Evolutionary conservation across 106 monocot genomes (phyloP).

Genomic region (Cymbidium sinense): DNA sequence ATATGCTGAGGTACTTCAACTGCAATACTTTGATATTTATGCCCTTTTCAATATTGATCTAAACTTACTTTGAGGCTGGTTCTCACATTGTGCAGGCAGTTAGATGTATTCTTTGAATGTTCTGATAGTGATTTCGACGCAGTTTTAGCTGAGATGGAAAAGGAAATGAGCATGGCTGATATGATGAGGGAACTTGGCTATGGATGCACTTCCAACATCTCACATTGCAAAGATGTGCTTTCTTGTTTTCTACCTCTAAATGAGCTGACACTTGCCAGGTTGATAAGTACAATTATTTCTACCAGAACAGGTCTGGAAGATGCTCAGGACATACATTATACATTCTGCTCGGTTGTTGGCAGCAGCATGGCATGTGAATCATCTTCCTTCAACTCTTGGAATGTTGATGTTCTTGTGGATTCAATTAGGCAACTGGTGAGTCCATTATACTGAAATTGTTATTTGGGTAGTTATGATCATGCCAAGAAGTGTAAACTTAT

Average conservation of each 20-base stretch:
- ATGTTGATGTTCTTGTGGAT: conserved; percentile 80
- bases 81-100: conserved; percentile 35
- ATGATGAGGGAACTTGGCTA: conserved; percentile 81
- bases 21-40: background rate
- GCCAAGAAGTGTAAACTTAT: conserved; percentile 2
- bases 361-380: conserved; percentile 41
- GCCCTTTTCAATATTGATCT: background rate
- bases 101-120: conserved; percentile 37
- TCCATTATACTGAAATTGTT: background rate
- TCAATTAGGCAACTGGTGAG: conserved; percentile 87
- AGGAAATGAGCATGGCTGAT: conserved; percentile 77
- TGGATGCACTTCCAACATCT: conserved; percentile 54
- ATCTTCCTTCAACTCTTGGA: conserved; percentile 57
- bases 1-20: conserved; percentile 39
- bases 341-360: conserved; percentile 60
- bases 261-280: conserved; percentile 63
- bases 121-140: conserved; percentile 69
- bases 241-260: conserved; percentile 80
- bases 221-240: conserved; percentile 71
- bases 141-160: conserved; percentile 70
- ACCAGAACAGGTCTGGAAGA: conserved; percentile 63
- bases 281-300: conserved; percentile 58
- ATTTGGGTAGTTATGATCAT: background rate
- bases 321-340: conserved; percentile 40
- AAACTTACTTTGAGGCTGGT: background rate